Conservation (phyloP, 2,329 filamentous ascomycete genomes). For the Coniochaeta sp. region DNA sequence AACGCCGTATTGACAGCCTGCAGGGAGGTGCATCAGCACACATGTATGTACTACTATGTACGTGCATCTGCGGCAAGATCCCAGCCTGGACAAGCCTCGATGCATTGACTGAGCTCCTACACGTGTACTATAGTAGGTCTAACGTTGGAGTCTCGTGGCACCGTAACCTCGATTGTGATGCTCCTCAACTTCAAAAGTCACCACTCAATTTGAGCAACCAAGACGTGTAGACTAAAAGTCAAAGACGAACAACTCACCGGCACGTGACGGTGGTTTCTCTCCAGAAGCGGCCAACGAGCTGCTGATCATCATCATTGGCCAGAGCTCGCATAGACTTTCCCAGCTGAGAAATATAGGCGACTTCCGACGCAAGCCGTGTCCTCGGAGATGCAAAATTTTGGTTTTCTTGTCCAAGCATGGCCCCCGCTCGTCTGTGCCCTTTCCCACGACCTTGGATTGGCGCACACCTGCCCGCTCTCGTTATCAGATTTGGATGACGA, state of each 20-base stretch:
- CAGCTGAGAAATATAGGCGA: neutral
- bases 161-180: too few species aligned
- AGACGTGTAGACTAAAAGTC: too few species aligned
- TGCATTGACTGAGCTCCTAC: neutral
- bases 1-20: neutral
- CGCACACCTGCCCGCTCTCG: neutral
- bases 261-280: neutral
- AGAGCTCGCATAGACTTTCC: neutral
- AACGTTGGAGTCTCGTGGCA: too few species aligned
- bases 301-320: neutral
- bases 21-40: too few species aligned
- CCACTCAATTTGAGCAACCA: too few species aligned
- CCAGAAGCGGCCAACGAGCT: neutral
- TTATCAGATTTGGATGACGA: neutral
- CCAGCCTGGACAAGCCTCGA: too few species aligned
- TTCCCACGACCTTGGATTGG: neutral
- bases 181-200: too few species aligned
- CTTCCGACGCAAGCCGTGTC: neutral
- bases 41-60: too few species aligned
- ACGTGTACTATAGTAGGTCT: neutral
- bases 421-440: neutral
- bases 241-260: too few species aligned
- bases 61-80: neutral
- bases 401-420: neutral
- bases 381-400: slow-evolving; percentile 1